Percentiles rank a stretch among this genome's conserved stretches.
Conservation (phyloP, 75 land plant species). For the Larix kaempferi region DNA sequence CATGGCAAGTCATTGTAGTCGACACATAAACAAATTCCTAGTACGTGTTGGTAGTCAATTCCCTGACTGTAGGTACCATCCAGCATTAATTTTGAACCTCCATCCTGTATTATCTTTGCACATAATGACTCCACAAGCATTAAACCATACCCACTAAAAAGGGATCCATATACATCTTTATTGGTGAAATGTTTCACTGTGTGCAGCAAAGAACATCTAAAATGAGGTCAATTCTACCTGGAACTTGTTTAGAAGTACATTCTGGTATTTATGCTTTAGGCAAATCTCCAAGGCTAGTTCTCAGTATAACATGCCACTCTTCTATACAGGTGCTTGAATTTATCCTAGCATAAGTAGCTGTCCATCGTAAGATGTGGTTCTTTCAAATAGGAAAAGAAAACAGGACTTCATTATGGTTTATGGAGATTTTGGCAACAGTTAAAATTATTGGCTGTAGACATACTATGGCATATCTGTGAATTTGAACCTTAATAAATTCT, state of each 20-base stretch:
- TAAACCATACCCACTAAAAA: neutral
- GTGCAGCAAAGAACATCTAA: neutral
- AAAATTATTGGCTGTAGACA: neutral
- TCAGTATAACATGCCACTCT: neutral
- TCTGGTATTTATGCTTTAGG: neutral
- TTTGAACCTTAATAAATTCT: neutral
- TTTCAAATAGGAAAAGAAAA: neutral
- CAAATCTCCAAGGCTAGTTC: neutral
- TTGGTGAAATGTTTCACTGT: neutral
- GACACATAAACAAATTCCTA: no score
- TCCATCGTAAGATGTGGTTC: neutral
- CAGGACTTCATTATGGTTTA: neutral
- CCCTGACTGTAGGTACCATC: neutral
- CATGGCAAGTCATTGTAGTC: neutral
- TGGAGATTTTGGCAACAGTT: neutral
- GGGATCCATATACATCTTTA: neutral
- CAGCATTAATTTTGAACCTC: neutral
- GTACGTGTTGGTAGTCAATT: no score
- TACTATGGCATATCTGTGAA: neutral
- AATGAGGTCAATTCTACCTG: neutral
- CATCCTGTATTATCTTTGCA: neutral
- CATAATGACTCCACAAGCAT: neutral
- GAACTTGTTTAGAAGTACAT: neutral
- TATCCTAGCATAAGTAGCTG: neutral
- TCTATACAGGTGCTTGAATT: neutral